phyloP scores from a whole-genome alignment of 176 grass and related monocot species.

The Secale cereale region DNA sequence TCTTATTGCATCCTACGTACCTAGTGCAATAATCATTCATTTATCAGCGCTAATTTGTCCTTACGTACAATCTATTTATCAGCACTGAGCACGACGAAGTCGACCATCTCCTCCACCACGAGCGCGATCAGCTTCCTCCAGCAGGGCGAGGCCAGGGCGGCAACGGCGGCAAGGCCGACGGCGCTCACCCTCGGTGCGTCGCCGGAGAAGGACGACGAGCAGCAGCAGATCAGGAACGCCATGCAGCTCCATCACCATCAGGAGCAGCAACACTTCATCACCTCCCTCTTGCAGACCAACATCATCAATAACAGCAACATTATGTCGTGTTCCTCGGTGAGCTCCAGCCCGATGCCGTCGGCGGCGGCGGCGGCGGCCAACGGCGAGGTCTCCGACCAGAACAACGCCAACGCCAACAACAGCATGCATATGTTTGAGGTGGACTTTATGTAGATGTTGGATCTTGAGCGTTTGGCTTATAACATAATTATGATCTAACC shows the following conservation, averaged over 20 bases:
- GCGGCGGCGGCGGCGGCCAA: background rate
- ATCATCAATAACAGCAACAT: conserved; percentile 24
- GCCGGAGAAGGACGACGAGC: conserved; percentile 6
- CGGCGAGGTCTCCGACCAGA: conserved; percentile 39
- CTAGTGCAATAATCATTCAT: background rate
- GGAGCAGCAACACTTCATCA: conserved; percentile 12
- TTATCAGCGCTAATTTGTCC: background rate
- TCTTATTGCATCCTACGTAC: background rate
- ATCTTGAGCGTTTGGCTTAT: background rate
- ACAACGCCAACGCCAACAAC: background rate
- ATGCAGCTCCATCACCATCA: conserved; percentile 13
- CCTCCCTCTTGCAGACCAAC: background rate
- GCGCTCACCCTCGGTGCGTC: conserved; percentile 36
- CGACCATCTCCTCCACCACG: conserved; percentile 51
- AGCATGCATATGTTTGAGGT: conserved; percentile 52
- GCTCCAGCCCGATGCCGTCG: conserved; percentile 35
- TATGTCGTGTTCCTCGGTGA: conserved; percentile 40
- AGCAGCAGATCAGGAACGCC: background rate
- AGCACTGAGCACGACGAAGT: conserved; percentile 29
- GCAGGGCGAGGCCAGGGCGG: background rate
- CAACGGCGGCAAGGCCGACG: conserved; percentile 31
- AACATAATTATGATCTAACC: background rate
- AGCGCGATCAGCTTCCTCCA: conserved; percentile 45
- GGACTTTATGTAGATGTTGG: conserved; percentile 35
- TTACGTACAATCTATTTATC: background rate